phyloP scores from a whole-genome alignment of 2,329 filamentous ascomycete species.

The Samsoniella hepiali region DNA sequence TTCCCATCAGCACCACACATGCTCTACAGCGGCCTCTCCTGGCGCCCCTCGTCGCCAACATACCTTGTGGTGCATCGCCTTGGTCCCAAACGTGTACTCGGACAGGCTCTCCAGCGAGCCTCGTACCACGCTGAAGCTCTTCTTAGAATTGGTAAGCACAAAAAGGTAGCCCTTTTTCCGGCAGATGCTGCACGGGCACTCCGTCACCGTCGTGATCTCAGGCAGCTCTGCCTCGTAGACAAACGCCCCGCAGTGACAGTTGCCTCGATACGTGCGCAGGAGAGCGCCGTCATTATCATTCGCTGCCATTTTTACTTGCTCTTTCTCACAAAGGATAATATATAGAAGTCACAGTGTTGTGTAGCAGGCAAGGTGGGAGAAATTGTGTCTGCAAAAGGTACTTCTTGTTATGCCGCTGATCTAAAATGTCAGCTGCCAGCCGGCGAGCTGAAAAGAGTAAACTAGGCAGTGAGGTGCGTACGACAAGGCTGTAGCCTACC shows the following conservation, averaged over 20 bases:
- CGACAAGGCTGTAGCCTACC: neutral
- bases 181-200: constrained; percentile 69
- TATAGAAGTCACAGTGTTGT: no score
- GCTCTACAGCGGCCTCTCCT: neutral
- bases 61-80: constrained; percentile 42
- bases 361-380: no score
- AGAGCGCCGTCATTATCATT: neutral
- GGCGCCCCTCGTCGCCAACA: neutral
- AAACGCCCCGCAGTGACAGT: constrained; percentile 56
- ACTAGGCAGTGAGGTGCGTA: neutral
- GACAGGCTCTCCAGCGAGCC: constrained; percentile 41
- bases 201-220: constrained; percentile 52
- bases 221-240: constrained; percentile 51
- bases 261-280: constrained; percentile 49
- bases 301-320: neutral
- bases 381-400: no score
- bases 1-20: neutral
- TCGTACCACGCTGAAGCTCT: constrained; percentile 44
- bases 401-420: no score
- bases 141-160: constrained; percentile 29
- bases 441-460: neutral
- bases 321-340: no score
- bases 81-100: constrained; percentile 42
- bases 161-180: constrained; percentile 46
- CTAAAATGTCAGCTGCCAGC: neutral